phyloP scores from a whole-genome alignment of 2,329 filamentous ascomycete genomes.

The Fusarium setosum region DNA sequence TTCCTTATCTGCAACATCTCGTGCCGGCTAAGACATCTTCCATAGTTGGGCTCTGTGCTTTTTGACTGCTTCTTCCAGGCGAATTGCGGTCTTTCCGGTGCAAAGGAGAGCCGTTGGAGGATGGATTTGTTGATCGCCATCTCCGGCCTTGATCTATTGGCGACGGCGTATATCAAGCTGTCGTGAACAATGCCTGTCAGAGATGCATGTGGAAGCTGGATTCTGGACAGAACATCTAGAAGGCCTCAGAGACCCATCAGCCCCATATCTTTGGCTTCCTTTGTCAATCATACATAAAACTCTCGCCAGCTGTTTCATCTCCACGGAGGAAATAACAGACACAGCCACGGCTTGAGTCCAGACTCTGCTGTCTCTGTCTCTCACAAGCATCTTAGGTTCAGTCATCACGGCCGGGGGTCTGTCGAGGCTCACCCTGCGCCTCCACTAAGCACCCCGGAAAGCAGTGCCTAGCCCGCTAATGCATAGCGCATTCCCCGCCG shows the following conservation, averaged over 20 bases:
- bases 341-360: slow-evolving; percentile 34
- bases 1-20: slow-evolving; percentile 7
- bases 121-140: slow-evolving; percentile 18
- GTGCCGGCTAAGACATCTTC: slow-evolving; percentile 20
- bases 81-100: slow-evolving; percentile 19
- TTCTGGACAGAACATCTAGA: slow-evolving; percentile 3
- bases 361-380: slow-evolving; percentile 16
- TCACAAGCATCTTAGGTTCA: slow-evolving; percentile 14
- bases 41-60: slow-evolving; percentile 5
- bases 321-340: neutral
- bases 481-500: slow-evolving; percentile 38
- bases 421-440: slow-evolving; percentile 22
- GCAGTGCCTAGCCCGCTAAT: slow-evolving; percentile 32
- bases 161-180: slow-evolving; percentile 28
- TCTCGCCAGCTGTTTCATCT: neutral
- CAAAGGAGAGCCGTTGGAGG: slow-evolving; percentile 1
- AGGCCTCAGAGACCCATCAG: neutral
- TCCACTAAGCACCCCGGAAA: slow-evolving; percentile 19
- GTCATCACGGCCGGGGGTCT: slow-evolving; percentile 9
- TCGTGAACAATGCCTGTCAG: neutral
- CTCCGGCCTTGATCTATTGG: slow-evolving; percentile 7
- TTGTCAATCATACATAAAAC: neutral
- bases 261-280: neutral
- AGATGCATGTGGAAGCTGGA: slow-evolving; percentile 16
- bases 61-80: neutral